A percentile compares a stretch with the other conserved stretches of the same genome.
These are phyloP conservation scores for Candida peoriensis DNA, from an alignment of 805 yeast species.

Conservation along the genomic window DNA sequence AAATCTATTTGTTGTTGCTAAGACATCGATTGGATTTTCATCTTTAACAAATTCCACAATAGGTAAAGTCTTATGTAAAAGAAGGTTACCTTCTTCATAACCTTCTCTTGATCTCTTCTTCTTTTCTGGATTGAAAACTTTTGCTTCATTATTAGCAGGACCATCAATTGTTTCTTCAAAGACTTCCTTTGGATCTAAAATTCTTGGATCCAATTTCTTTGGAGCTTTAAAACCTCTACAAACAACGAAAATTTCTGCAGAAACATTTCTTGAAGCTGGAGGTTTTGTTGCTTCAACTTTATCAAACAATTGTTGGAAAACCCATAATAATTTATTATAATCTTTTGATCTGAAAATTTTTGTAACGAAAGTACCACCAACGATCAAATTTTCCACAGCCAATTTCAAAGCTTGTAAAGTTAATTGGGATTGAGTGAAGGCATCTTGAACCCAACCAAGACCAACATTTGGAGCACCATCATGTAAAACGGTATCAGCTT, in stretches of 20 bases:
- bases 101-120: conserved; percentile 90
- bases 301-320: conserved; percentile 90
- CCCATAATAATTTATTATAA: conserved; percentile 96
- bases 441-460: conserved; percentile 99
- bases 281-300: conserved; percentile 99
- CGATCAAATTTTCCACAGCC: conserved; percentile 87
- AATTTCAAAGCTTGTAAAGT: conserved; percentile 89
- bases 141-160: conserved; percentile 78
- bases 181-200: conserved; percentile 87
- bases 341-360: conserved; percentile 98
- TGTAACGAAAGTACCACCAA: conserved; percentile 94
- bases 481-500: conserved; percentile 95
- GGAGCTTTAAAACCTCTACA: conserved; percentile 97
- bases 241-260: conserved; percentile 98
- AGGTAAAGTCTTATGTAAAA: conserved; percentile 63
- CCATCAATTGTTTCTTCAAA: conserved; percentile 85
- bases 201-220: conserved; percentile 85
- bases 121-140: conserved; percentile 91
- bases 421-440: conserved; percentile 94
- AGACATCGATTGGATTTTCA: conserved; percentile 76
- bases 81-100: conserved; percentile 90
- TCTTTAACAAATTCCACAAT: conserved; percentile 76
- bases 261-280: conserved; percentile 97
- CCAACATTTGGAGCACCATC: conserved; percentile 99
- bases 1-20: conserved; percentile 71